These are phyloP conservation scores for Corylus americana DNA, from an alignment of 306 rosid species.

Conservation along the genomic window DNA sequence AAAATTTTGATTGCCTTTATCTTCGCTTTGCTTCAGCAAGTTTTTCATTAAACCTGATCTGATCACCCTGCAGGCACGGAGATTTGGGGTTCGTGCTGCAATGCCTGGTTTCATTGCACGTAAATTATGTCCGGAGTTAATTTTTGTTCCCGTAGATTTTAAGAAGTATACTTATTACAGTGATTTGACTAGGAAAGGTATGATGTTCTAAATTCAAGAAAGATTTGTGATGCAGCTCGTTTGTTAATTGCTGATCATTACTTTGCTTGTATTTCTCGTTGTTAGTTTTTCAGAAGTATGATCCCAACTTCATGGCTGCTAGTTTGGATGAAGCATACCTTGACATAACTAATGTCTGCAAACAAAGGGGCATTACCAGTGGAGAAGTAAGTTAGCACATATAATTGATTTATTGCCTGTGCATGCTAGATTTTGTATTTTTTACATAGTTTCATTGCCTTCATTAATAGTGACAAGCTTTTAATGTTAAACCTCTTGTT, in stretches of 20 bases:
- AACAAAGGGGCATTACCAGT: conserved; percentile 54
- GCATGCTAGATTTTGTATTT: neutral
- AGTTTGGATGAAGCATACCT: conserved; percentile 96
- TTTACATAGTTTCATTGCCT: neutral
- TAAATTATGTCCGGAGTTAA: conserved; percentile 78
- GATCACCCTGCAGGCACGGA: conserved; percentile 62
- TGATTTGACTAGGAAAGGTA: conserved; percentile 80
- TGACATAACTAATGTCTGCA: conserved; percentile 82
- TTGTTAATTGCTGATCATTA: conserved; percentile 18
- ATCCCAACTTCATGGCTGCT: conserved; percentile 82
- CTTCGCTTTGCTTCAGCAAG: neutral
- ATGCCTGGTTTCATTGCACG: conserved; percentile 98
- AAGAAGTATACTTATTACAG: conserved; percentile 74
- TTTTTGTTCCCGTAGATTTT: conserved; percentile 80
- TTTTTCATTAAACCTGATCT: conserved; percentile 9
- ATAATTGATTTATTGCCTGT: conserved; percentile 2
- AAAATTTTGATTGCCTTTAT: conserved; percentile 1
- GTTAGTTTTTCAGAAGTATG: conserved; percentile 77
- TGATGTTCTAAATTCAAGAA: conserved; percentile 23
- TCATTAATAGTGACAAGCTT: neutral
- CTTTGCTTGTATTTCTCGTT: conserved; percentile 14
- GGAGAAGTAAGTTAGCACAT: conserved; percentile 60
- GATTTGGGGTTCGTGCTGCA: conserved; percentile 92
- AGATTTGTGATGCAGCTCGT: conserved; percentile 14
- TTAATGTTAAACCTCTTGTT: conserved; percentile 21